Evolutionary conservation across 805 yeast genomes (phyloP).

Genomic region (Cyberlindnera nakhonratchasimensis): DNA sequence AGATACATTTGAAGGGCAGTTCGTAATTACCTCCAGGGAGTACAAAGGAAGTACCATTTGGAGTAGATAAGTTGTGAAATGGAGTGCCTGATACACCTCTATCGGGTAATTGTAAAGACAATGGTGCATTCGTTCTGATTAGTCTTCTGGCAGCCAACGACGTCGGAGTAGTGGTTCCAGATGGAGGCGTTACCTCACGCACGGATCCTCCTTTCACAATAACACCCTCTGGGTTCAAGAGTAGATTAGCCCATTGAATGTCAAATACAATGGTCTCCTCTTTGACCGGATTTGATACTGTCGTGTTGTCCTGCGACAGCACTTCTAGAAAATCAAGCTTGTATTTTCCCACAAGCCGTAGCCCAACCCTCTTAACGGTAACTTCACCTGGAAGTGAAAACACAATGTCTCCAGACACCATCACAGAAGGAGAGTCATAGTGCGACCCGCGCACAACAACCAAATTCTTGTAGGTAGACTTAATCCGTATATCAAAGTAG

Average conservation of each 20-base stretch:
- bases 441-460: constrained; percentile 73
- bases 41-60: constrained; percentile 32
- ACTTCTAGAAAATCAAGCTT: constrained; percentile 54
- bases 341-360: constrained; percentile 62
- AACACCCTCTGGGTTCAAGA: constrained; percentile 31
- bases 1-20: constrained; percentile 75
- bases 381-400: constrained; percentile 68
- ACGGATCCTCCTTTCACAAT: constrained; percentile 7
- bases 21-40: constrained; percentile 76
- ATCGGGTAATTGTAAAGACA: constrained; percentile 27
- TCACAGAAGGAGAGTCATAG: constrained; percentile 68
- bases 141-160: constrained; percentile 15
- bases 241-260: constrained; percentile 64
- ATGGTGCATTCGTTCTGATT: constrained; percentile 24
- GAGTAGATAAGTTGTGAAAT: constrained; percentile 24
- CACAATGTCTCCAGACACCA: constrained; percentile 72
- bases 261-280: constrained; percentile 64
- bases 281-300: constrained; percentile 38
- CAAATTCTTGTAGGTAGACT: constrained; percentile 51
- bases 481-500: constrained; percentile 24
- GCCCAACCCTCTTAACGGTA: constrained; percentile 53
- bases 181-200: background rate
- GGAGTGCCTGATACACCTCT: constrained; percentile 35
- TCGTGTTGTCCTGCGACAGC: constrained; percentile 36
- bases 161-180: constrained; percentile 6